Conservation (phyloP, 352 stramenopile genomes). For the Pythium pyrilobum region DNA sequence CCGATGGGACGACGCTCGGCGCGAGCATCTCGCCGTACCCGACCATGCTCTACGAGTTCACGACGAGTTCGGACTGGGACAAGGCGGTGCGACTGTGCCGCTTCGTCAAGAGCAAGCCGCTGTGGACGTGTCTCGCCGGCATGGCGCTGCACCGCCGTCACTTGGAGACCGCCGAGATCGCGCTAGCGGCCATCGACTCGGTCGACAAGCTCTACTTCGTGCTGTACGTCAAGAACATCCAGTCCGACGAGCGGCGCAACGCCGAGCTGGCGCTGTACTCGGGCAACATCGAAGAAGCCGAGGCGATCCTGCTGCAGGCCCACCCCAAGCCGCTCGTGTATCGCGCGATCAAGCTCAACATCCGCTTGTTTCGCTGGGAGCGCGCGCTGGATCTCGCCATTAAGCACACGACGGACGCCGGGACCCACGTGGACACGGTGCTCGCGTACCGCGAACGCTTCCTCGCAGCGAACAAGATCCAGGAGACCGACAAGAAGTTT, state of each 20-base stretch:
- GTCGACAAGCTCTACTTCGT: conserved; percentile 95
- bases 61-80: conserved; percentile 76
- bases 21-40: conserved; percentile 77
- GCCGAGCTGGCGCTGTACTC: conserved; percentile 86
- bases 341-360: conserved; percentile 92
- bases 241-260: conserved; percentile 81
- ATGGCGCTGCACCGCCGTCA: conserved; percentile 88
- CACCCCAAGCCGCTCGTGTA: conserved; percentile 87
- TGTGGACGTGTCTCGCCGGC: conserved; percentile 89
- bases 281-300: conserved; percentile 86
- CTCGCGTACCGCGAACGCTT: conserved; percentile 86
- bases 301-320: conserved; percentile 89
- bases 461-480: conserved; percentile 77
- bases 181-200: conserved; percentile 86
- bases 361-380: conserved; percentile 87
- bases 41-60: conserved; percentile 87
- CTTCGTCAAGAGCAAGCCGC: conserved; percentile 83
- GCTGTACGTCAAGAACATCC: conserved; percentile 82
- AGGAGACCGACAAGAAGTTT: conserved; percentile 88
- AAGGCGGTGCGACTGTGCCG: conserved; percentile 89
- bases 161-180: conserved; percentile 89
- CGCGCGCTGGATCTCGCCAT: conserved; percentile 85
- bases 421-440: conserved; percentile 88
- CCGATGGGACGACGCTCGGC: conserved; percentile 83
- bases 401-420: conserved; percentile 81